Base-by-base conservation (phyloP, 805 yeast genomes). In the Candida odintsovae region DNA sequence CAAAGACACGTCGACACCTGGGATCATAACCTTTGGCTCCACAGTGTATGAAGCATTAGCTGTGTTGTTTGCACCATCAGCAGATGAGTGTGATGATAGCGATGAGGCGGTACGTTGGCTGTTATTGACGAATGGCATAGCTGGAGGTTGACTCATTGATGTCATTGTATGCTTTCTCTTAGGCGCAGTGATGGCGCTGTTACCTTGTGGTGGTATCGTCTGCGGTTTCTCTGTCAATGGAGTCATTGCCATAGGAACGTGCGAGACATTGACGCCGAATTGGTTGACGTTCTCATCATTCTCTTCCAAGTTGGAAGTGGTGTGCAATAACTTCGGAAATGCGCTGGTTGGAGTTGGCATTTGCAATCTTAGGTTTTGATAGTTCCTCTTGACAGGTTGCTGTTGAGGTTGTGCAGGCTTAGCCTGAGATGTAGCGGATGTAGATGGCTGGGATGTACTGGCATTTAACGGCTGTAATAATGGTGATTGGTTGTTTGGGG, bases 331-430 rank as follows among this genome's bases (percentile, higher is more conserved):
- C 48, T 52, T 58, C 38, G 59, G 61, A 38, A 54, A 52, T 21
- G 54, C 66, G 2, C 77, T 59, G 0, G 82, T 73, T 1, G 92
- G 90, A 3, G 80, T 73, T 4, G 90, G 92, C 90, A 85, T 84
- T 59, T 84, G 90, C 19, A 85, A 71, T 49, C 80, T 78, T 39
- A 83, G 64, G 31, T 82, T 75, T 1, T 83, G 80, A 48, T 78
- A 73, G 29, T 75, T 73, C 37, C 75, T 66, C 40, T 68, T 68
- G 3, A 49, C 29, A 13, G 15, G 40, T 10, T 23, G 43, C 13
- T 13, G 46, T n/a, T 35, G 45, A 8, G 12, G 40, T 18, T 35
- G 40, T 28, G 49, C 15, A 22, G 45, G 16, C 23, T 40, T 26
- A 18, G 23, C 3, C n/a, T 36, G 39, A 8, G 19, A 26, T 25